A percentile compares a stretch with the other conserved stretches of the same genome.
Conservation (phyloP, 2,329 filamentous ascomycete genomes). For the Xylariaceae sp. region DNA sequence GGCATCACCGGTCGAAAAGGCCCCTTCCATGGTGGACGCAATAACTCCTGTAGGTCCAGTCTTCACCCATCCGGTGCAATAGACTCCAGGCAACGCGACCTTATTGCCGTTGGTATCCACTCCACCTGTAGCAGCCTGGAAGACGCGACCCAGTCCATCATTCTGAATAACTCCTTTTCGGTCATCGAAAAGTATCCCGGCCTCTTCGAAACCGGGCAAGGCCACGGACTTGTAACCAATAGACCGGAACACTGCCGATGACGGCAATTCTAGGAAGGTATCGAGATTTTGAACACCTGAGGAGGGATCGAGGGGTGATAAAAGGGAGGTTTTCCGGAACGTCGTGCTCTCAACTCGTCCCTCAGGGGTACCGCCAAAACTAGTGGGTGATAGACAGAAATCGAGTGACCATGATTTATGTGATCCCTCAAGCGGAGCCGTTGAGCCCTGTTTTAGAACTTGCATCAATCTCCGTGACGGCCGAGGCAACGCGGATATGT, state of each 20-base stretch:
- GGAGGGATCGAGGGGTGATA: conserved; percentile 48
- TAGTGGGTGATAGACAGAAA: conserved; percentile 73
- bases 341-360: conserved; percentile 56
- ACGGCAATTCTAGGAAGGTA: conserved; percentile 50
- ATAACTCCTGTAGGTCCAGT: conserved; percentile 92
- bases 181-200: conserved; percentile 74
- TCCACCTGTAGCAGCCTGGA: conserved; percentile 33
- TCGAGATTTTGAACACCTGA: conserved; percentile 46
- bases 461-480: conserved; percentile 74
- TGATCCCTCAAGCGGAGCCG: conserved; percentile 42
- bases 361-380: conserved; percentile 52
- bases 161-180: conserved; percentile 73
- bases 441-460: conserved; percentile 70
- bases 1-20: conserved; percentile 81
- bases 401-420: conserved; percentile 75
- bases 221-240: conserved; percentile 86
- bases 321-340: conserved; percentile 59
- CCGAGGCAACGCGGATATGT: conserved; percentile 66
- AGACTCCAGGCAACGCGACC: conserved; percentile 62
- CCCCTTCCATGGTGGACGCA: conserved; percentile 91
- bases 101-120: conserved; percentile 34
- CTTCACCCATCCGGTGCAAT: conserved; percentile 96
- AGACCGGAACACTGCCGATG: conserved; percentile 79
- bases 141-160: conserved; percentile 70
- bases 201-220: conserved; percentile 65